A percentile compares a stretch with the other conserved stretches of the same genome.
Conservation (phyloP, 805 yeast species). For the Ogataea methanolica region DNA sequence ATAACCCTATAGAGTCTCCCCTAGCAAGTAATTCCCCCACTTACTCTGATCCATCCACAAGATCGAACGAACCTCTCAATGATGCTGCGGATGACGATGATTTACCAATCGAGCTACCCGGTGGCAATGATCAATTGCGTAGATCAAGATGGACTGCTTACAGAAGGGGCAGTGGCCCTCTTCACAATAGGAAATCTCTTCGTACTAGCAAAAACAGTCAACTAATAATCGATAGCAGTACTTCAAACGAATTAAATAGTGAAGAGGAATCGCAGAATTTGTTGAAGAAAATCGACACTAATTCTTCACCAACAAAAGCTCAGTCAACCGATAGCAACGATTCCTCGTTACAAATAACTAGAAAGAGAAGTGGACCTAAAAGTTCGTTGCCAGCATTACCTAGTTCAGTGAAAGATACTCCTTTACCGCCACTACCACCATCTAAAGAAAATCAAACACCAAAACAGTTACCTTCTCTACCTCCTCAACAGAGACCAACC, state of each 20-base stretch:
- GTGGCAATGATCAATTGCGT: constrained; percentile 23
- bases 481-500: constrained; percentile 1
- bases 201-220: background rate
- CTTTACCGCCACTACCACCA: constrained; percentile 12
- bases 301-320: constrained; percentile 2
- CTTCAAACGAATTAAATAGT: constrained; percentile 1
- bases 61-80: constrained; percentile 26
- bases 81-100: constrained; percentile 8
- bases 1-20: constrained; percentile 19
- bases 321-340: background rate
- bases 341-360: background rate
- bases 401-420: constrained; percentile 7
- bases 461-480: constrained; percentile 1
- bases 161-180: constrained; percentile 32
- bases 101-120: constrained; percentile 14
- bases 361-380: constrained; percentile 10
- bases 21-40: constrained; percentile 5
- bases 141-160: constrained; percentile 50
- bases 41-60: background rate
- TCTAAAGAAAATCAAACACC: constrained; percentile 1
- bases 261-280: constrained; percentile 11
- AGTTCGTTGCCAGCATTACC: constrained; percentile 14
- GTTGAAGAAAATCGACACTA: background rate
- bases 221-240: background rate
- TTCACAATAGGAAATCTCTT: background rate